These are phyloP conservation scores for Paecilomyces sp. DNA, from an alignment of 2,329 filamentous ascomycete genomes.

Conservation along the genomic window DNA sequence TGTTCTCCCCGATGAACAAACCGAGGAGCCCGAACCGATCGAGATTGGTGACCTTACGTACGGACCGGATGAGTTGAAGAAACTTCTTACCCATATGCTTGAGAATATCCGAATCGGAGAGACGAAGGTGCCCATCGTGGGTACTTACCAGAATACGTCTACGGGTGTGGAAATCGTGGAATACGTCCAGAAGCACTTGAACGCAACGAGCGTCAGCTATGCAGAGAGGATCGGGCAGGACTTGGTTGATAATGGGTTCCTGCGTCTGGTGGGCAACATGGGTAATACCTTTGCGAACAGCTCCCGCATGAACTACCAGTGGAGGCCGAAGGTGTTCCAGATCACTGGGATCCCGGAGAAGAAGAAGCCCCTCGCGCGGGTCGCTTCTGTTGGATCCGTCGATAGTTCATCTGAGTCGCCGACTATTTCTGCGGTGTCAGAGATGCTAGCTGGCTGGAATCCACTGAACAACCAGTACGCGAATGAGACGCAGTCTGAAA, in stretches of 20 bases:
- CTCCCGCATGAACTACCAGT: conserved; percentile 95
- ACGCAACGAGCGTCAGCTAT: conserved; percentile 75
- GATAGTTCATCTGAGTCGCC: conserved; percentile 66
- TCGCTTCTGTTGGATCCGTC: conserved; percentile 62
- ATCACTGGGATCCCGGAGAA: conserved; percentile 82
- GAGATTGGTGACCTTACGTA: conserved; percentile 91
- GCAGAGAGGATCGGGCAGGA: conserved; percentile 95
- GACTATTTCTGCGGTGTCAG: conserved; percentile 71
- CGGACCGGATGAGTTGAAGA: conserved; percentile 78
- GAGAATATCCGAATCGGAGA: conserved; percentile 81
- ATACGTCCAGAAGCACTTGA: conserved; percentile 85
- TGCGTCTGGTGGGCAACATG: conserved; percentile 87
- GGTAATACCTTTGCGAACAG: conserved; percentile 96
- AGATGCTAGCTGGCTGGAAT: conserved; percentile 89
- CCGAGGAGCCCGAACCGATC: conserved; percentile 69
- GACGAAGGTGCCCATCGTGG: conserved; percentile 89
- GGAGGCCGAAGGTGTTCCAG: conserved; percentile 87
- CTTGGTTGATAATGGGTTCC: conserved; percentile 73
- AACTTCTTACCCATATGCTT: conserved; percentile 79
- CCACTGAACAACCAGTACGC: conserved; percentile 81
- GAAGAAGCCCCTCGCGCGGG: conserved; percentile 64
- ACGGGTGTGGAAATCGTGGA: conserved; percentile 89
- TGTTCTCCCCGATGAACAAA: conserved; percentile 68
- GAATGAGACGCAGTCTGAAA: conserved; percentile 87
- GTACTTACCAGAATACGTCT: conserved; percentile 89